A percentile compares a stretch with the other conserved stretches of the same genome.
These are phyloP conservation scores for Heracleum sosnowskyi DNA, from an alignment of 129 eudicot species.

Conservation along the genomic window DNA sequence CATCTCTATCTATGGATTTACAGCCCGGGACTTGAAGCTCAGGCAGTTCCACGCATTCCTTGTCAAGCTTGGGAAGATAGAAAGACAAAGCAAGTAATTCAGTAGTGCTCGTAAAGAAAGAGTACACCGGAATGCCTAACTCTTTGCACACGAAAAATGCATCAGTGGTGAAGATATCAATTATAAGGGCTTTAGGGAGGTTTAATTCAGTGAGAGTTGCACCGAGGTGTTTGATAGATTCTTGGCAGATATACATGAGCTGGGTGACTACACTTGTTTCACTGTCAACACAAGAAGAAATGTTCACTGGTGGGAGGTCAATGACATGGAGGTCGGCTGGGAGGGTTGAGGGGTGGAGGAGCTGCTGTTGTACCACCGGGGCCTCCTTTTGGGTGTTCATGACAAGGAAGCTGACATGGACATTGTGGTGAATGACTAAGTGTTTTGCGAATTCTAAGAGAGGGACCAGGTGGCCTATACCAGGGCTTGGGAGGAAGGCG, in stretches of 20 bases:
- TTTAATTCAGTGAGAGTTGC: slow-evolving; percentile 12
- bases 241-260: slow-evolving; percentile 12
- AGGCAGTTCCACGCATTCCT: background rate
- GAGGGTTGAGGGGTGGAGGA: slow-evolving; percentile 19
- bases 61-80: background rate
- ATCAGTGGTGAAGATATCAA: slow-evolving; percentile 38
- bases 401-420: slow-evolving; percentile 36
- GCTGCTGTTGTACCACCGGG: slow-evolving; percentile 19
- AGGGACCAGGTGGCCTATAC: slow-evolving; percentile 52
- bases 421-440: slow-evolving; percentile 28
- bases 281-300: slow-evolving; percentile 10
- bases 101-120: slow-evolving; percentile 32
- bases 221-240: slow-evolving; percentile 27
- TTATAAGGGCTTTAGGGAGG: slow-evolving; percentile 24
- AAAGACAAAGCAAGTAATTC: slow-evolving; percentile 14
- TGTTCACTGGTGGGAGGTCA: slow-evolving; percentile 31
- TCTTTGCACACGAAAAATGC: slow-evolving; percentile 28
- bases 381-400: slow-evolving; percentile 17
- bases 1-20: background rate
- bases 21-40: background rate
- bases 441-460: slow-evolving; percentile 33
- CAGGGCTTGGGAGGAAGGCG: slow-evolving; percentile 52
- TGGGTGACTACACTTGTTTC: slow-evolving; percentile 7
- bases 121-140: slow-evolving; percentile 28
- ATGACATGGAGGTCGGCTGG: slow-evolving; percentile 26